Conservation (phyloP, 139 green algal genomes). For the Volvox africanus region DNA sequence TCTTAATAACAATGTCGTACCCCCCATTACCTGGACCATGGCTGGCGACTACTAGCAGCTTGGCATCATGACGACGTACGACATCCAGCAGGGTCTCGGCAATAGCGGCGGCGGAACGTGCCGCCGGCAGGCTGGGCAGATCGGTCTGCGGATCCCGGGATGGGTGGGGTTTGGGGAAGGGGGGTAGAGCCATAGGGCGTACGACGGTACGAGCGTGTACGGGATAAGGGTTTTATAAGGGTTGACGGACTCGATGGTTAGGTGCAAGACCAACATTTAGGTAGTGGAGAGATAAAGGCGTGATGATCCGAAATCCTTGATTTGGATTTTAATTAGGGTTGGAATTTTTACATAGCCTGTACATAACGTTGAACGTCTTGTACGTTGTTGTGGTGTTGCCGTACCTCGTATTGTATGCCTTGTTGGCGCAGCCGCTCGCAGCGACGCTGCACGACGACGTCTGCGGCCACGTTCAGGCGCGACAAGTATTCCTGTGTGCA, state of each 20-base stretch:
- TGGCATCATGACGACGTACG: neutral
- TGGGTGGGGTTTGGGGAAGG: neutral
- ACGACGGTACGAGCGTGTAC: no score
- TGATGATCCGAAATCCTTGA: no score
- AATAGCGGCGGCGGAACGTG: conserved; percentile 33
- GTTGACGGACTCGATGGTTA: no score
- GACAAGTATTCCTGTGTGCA: conserved; percentile 9
- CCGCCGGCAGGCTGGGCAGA: neutral
- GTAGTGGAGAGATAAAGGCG: no score
- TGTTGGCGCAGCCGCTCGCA: neutral
- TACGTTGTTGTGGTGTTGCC: no score
- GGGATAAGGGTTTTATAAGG: no score
- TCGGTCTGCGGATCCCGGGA: neutral
- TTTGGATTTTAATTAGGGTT: no score
- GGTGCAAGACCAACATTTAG: no score
- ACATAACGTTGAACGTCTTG: no score
- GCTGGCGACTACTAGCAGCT: conserved; percentile 42
- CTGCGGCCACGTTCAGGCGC: neutral
- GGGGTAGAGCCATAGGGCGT: no score
- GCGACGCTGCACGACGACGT: neutral
- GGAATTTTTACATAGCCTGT: no score
- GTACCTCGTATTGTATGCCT: conserved; percentile 15
- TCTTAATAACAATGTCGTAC: no score
- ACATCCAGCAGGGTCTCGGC: conserved; percentile 14
- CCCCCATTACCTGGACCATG: conserved; percentile 41